Evolutionary conservation across 768 basidiomycete genomes (phyloP).

Genomic region (Russula compacta): DNA sequence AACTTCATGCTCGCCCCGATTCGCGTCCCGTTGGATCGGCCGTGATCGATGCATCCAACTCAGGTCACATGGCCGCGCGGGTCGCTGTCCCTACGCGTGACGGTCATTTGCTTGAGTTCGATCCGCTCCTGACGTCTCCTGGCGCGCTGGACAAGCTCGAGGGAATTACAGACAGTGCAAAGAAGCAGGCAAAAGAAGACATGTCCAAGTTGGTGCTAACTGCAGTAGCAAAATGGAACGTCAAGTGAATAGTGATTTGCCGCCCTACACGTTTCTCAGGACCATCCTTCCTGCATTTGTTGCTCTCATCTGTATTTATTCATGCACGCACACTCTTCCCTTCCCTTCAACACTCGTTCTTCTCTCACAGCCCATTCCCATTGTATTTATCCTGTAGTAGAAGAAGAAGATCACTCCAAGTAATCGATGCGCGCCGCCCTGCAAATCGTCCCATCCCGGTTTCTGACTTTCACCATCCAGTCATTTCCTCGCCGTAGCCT

Average conservation of each 20-base stretch:
- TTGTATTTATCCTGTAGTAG: constrained; percentile 10
- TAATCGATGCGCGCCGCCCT: constrained; percentile 13
- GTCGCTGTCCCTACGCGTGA: constrained; percentile 75
- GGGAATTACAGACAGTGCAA: constrained; percentile 72
- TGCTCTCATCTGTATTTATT: constrained; percentile 11
- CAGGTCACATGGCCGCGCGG: constrained; percentile 40
- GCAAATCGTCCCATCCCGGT: constrained; percentile 35
- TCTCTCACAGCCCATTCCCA: not conserved
- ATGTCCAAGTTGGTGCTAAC: constrained; percentile 65
- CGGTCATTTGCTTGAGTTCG: constrained; percentile 77
- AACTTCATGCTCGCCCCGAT: constrained; percentile 21
- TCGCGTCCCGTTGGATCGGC: constrained; percentile 8
- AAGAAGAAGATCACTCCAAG: constrained; percentile 10
- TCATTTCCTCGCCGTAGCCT: constrained; percentile 16
- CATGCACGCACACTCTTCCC: not conserved
- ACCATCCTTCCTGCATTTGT: not conserved
- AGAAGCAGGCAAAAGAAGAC: constrained; percentile 72
- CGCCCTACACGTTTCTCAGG: not conserved
- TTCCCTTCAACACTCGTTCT: not conserved
- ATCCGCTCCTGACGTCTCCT: constrained; percentile 69
- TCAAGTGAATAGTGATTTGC: constrained; percentile 3
- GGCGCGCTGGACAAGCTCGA: constrained; percentile 64
- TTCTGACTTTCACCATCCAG: constrained; percentile 55
- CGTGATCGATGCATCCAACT: constrained; percentile 8
- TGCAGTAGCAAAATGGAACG: constrained; percentile 68